Percentiles rank a stretch among this genome's conserved stretches.
phyloP scores from a whole-genome alignment of 768 basidiomycete genomes.

The Mycena rebaudengoi region DNA sequence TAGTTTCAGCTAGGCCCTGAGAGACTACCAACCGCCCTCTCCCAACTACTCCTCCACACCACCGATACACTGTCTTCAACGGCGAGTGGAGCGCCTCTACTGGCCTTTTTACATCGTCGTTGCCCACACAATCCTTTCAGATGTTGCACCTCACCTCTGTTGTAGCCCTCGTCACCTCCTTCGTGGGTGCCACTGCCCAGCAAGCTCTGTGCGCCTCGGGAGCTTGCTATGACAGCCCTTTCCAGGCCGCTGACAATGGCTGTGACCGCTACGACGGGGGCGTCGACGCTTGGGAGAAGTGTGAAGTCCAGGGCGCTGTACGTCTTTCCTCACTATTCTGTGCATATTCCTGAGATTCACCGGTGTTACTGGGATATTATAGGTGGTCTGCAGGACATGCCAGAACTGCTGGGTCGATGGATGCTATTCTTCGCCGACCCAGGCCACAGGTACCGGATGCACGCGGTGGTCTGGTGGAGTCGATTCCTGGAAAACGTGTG shows the following conservation, averaged over 20 bases:
- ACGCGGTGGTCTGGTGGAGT: conserved; percentile 1
- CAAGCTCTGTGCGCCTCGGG: no score
- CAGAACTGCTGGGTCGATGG: background rate
- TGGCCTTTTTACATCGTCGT: no score
- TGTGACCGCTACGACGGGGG: conserved; percentile 9
- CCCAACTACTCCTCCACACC: no score
- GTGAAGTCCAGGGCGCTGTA: conserved; percentile 11
- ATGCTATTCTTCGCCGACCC: conserved; percentile 9
- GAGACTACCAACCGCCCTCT: no score
- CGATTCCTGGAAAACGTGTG: background rate
- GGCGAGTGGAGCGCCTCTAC: no score
- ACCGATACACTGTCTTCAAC: no score
- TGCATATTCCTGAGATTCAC: background rate
- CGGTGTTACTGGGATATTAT: background rate
- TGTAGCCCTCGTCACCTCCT: no score
- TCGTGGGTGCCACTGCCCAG: no score
- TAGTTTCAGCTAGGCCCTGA: no score
- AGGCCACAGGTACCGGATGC: conserved; percentile 7
- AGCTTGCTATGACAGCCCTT: no score
- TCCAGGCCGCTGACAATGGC: conserved; percentile 10
- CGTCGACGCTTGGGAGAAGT: conserved; percentile 2
- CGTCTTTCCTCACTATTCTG: background rate
- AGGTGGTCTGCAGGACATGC: conserved; percentile 18
- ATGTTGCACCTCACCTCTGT: no score
- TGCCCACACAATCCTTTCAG: no score